Base-by-base conservation (phyloP, 306 rosid genomes). In the Ochetophila trinervis region DNA sequence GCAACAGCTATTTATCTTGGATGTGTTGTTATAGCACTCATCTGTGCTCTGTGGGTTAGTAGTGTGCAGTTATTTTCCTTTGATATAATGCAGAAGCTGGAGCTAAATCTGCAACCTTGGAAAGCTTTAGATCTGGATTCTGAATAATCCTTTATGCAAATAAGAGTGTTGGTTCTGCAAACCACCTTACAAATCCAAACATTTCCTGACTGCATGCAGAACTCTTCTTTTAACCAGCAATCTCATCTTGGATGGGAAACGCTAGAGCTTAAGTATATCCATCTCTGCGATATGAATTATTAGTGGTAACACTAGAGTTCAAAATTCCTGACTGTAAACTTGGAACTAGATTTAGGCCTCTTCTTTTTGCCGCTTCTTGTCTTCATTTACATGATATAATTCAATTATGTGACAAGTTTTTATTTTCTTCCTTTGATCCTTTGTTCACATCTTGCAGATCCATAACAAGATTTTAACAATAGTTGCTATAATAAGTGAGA, bases 41-140 rank as follows among this genome's bases (percentile, higher is more conserved):
- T 89, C n/a, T 93, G 87, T 67, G 97, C 97, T 76, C 90, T 93
- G 45, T 80, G n/a, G 91, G 97, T 93, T 79, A 77, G 89, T 74
- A 30, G n/a, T n/a, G n/a, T 62, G 34, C 54, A 6, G 42, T 47
- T 42, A 53, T 56, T 7, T 44, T 58, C 23, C 60, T n/a, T 11
- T 24, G 19, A 18, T 44, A 50, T 52, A n/a, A 51, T 49, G 42
- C 49, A 47, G 27, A 22, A 34, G 6, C n/a, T 18, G 19, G 0
- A 14, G 21, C 35, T 21, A 27, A 50, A 21, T 54, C 42, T 8
- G 20, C 40, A 18, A 27, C 8, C 49, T 30, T 27, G 21, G 55
- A 67, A n/a, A 67, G 21, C 44, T 7, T 53, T 51, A 60, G 36
- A 18, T 30, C 20, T 66, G 71, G 35, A n/a, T 22, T 42, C 17